These are phyloP conservation scores for Ceratobasidium sp. DNA, from an alignment of 1,284 basidiomycete genomes.

Conservation along the genomic window DNA sequence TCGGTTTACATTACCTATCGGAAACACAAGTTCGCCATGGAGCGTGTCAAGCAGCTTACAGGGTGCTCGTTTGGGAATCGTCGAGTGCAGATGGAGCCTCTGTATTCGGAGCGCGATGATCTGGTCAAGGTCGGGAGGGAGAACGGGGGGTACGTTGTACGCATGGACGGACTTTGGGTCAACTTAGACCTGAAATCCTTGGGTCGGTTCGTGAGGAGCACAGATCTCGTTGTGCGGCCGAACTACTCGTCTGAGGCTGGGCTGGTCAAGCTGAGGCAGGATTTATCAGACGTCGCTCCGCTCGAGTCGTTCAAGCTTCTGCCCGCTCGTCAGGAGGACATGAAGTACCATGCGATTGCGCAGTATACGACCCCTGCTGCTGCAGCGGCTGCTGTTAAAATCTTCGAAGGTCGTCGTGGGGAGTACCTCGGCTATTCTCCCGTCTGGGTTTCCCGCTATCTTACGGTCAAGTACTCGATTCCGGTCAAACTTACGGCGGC, in stretches of 20 bases:
- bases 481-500: not conserved
- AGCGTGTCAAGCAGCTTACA: slow-evolving; percentile 21
- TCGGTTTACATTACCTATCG: slow-evolving; percentile 28
- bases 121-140: not conserved
- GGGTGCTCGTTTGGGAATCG: slow-evolving; percentile 30
- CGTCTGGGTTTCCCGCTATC: slow-evolving; percentile 10
- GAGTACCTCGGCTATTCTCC: not conserved
- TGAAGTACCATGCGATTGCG: slow-evolving; percentile 21
- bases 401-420: slow-evolving; percentile 4
- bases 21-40: not conserved
- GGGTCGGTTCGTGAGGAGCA: not conserved
- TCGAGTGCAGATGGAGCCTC: not conserved
- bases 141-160: slow-evolving; percentile 1
- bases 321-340: not conserved
- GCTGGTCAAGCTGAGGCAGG: not conserved
- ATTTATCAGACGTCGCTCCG: slow-evolving; percentile 3
- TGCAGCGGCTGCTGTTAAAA: slow-evolving; percentile 27
- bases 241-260: slow-evolving; percentile 4
- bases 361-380: slow-evolving; percentile 28
- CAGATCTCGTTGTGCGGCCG: slow-evolving; percentile 16
- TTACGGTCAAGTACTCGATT: slow-evolving; percentile 28
- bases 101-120: slow-evolving; percentile 13
- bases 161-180: not conserved
- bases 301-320: slow-evolving; percentile 38
- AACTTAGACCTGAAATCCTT: not conserved